These are phyloP conservation scores for Cyathus striatus DNA, from an alignment of 768 basidiomycete species.

Conservation along the genomic window DNA sequence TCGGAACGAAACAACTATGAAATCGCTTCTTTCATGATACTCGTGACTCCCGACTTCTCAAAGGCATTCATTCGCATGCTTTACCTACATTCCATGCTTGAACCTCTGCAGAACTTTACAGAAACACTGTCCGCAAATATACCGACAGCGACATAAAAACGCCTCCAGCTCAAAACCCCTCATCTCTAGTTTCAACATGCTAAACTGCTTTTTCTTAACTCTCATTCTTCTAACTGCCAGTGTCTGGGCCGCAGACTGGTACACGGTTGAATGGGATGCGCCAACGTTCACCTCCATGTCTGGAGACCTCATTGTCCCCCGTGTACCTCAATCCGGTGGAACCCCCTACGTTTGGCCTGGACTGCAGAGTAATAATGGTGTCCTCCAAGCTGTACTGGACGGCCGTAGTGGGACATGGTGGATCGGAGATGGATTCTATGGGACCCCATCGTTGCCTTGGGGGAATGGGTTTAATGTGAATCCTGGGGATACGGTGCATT, in stretches of 20 bases:
- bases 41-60: too few species aligned
- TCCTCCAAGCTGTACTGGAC: conserved; percentile 20
- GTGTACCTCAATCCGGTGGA: conserved; percentile 15
- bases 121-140: too few species aligned
- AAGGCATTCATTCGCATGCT: too few species aligned
- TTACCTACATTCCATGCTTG: too few species aligned
- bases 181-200: too few species aligned
- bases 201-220: conserved; percentile 3
- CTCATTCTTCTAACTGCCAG: conserved; percentile 5
- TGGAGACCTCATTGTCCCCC: conserved; percentile 18
- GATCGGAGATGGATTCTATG: conserved; percentile 22
- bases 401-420: conserved; percentile 21
- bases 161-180: too few species aligned
- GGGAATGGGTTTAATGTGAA: conserved; percentile 21
- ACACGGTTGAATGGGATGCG: conserved; percentile 22
- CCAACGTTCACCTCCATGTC: conserved; percentile 17
- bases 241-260: conserved; percentile 16
- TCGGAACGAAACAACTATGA: too few species aligned
- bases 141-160: too few species aligned
- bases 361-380: conserved; percentile 18
- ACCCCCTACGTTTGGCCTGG: conserved; percentile 22
- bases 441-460: conserved; percentile 20
- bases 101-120: too few species aligned
- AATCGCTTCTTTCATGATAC: too few species aligned
- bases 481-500: conserved; percentile 18